A percentile compares a stretch with the other conserved stretches of the same genome.
Conservation (phyloP, 306 rosid species). For the Sicyos baderoa region DNA sequence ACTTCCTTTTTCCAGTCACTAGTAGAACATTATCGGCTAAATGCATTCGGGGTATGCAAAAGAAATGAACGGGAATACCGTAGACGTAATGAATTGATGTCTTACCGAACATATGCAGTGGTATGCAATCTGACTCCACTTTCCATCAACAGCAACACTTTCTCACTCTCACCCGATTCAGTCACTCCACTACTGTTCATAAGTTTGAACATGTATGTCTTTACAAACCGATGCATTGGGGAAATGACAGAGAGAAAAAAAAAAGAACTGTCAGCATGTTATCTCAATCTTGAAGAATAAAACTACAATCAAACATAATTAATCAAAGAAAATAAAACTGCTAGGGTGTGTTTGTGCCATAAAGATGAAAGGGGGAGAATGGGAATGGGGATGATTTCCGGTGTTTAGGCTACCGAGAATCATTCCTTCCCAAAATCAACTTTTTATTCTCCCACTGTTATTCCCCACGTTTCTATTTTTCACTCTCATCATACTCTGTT, state of each 20-base stretch:
- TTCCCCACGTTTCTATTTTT: too few species aligned
- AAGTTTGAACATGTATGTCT: constrained; percentile 90
- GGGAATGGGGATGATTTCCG: too few species aligned
- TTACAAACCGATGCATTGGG: constrained; percentile 13
- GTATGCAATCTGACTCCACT: constrained; percentile 92
- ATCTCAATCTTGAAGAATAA: constrained; percentile 5
- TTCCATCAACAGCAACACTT: constrained; percentile 76
- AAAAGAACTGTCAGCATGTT: not conserved
- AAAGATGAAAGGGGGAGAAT: too few species aligned
- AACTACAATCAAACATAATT: not conserved
- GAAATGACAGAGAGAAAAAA: not conserved
- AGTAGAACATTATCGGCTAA: not conserved
- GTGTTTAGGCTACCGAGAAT: too few species aligned
- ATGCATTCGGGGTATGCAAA: not conserved
- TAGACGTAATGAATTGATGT: not conserved
- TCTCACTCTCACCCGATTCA: constrained; percentile 95
- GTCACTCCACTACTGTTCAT: constrained; percentile 90
- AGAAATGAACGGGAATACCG: not conserved
- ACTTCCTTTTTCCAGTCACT: not conserved
- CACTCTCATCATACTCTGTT: too few species aligned
- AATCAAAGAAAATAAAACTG: not conserved
- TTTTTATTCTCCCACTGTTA: too few species aligned
- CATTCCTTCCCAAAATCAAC: too few species aligned
- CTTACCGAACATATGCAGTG: constrained; percentile 74
- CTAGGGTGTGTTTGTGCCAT: too few species aligned